A percentile compares a stretch with the other conserved stretches of the same genome.
Conservation (phyloP, 495 filamentous ascomycete genomes). For the Hyphodiscus hymeniophilus region DNA sequence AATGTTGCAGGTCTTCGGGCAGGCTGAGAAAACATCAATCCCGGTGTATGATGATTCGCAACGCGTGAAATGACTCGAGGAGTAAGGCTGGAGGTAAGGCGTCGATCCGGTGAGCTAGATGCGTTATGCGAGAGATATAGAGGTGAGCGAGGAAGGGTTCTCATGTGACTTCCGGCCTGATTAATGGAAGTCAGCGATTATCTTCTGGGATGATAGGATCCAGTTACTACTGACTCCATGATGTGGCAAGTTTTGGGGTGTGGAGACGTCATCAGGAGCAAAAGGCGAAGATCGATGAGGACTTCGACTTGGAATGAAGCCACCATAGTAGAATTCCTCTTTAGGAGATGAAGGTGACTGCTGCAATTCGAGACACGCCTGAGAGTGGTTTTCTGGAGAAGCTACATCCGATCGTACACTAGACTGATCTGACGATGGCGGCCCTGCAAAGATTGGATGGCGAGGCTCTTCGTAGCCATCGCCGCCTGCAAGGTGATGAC, state of each 20-base stretch:
- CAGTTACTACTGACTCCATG: background rate
- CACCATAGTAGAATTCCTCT: slow-evolving; percentile 22
- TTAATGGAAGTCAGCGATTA: too few species aligned
- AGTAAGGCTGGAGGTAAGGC: slow-evolving; percentile 12
- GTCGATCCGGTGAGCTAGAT: slow-evolving; percentile 17
- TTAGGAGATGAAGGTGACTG: slow-evolving; percentile 5
- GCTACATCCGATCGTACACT: background rate
- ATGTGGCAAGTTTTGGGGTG: slow-evolving; percentile 4
- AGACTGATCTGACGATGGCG: too few species aligned
- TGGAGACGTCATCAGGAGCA: slow-evolving; percentile 18
- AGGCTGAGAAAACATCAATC: slow-evolving; percentile 20
- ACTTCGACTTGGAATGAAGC: slow-evolving; percentile 15
- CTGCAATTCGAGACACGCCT: slow-evolving; percentile 2
- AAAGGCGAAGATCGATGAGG: slow-evolving; percentile 14
- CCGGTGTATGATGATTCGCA: slow-evolving; percentile 14
- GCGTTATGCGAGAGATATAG: slow-evolving; percentile 18
- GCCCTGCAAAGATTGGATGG: too few species aligned
- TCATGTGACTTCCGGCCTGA: background rate
- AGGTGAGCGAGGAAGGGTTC: slow-evolving; percentile 18
- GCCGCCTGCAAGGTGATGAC: too few species aligned
- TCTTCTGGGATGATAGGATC: too few species aligned
- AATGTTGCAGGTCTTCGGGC: slow-evolving; percentile 12
- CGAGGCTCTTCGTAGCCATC: too few species aligned
- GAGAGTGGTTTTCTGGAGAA: slow-evolving; percentile 15
- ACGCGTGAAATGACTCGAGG: slow-evolving; percentile 14